These are phyloP conservation scores for Acmispon strigosus DNA, from an alignment of 306 rosid genomes.

Conservation along the genomic window DNA sequence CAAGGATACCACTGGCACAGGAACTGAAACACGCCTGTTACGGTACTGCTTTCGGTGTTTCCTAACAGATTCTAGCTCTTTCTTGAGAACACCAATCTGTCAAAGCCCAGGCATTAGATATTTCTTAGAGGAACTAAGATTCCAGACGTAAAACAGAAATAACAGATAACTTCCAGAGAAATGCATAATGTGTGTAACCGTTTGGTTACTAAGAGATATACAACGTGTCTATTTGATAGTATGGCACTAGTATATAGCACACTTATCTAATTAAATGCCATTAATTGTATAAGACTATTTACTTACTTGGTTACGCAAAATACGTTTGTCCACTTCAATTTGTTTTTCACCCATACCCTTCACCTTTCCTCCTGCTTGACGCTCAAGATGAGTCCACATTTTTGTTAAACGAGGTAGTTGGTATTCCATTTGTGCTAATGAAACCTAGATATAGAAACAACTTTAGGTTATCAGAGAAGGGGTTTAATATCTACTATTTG, in stretches of 20 bases:
- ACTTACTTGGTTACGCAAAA: conserved; percentile 87
- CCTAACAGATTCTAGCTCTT: conserved; percentile 85
- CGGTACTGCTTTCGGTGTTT: conserved; percentile 90
- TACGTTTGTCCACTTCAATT: conserved; percentile 97
- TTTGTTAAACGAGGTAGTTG: conserved; percentile 92
- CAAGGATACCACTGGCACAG: conserved; percentile 92
- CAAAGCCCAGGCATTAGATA: conserved; percentile 23
- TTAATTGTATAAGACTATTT: background rate
- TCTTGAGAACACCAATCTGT: conserved; percentile 72
- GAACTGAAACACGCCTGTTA: conserved; percentile 70
- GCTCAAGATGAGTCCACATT: conserved; percentile 99
- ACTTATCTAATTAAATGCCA: background rate
- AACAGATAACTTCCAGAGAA: background rate
- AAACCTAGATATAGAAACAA: conserved; percentile 57
- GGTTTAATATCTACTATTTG: conserved; percentile 6
- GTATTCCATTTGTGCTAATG: conserved; percentile 98
- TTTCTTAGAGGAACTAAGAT: conserved; percentile 1
- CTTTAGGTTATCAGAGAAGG: conserved; percentile 11
- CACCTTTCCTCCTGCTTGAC: conserved; percentile 96
- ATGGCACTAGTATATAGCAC: background rate
- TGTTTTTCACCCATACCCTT: conserved; percentile 99
- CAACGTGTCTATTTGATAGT: background rate
- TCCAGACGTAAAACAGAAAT: background rate
- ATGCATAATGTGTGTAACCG: background rate
- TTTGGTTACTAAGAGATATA: conserved; percentile 6